phyloP scores from a whole-genome alignment of 2,329 filamentous ascomycete species.

The Pezizomycotina sp. region DNA sequence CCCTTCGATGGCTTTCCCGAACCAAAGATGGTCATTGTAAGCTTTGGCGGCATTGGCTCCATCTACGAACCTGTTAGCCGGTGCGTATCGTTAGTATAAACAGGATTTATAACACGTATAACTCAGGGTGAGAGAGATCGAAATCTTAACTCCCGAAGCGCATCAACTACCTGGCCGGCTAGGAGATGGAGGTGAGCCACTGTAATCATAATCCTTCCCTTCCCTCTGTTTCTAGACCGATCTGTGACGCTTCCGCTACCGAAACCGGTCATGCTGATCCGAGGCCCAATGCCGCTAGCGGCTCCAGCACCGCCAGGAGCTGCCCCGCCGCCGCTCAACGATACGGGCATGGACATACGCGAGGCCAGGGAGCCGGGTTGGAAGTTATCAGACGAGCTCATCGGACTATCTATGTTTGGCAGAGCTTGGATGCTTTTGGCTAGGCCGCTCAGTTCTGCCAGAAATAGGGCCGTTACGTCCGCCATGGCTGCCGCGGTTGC shows the following conservation, averaged over 20 bases:
- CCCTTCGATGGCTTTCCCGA: conserved; percentile 83
- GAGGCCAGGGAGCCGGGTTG: conserved; percentile 33
- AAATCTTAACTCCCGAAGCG: conserved; percentile 46
- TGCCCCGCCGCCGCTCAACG: conserved; percentile 36
- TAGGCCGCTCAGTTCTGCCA: conserved; percentile 59
- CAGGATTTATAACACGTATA: not conserved
- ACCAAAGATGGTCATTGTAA: conserved; percentile 87
- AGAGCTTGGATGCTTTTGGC: conserved; percentile 57
- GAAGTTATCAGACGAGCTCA: conserved; percentile 33
- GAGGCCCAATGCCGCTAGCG: conserved; percentile 20
- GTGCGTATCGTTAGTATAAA: conserved; percentile 2
- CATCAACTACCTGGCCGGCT: conserved; percentile 78
- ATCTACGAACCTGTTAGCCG: conserved; percentile 42
- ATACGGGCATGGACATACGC: conserved; percentile 64
- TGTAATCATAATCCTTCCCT: conserved; percentile 60
- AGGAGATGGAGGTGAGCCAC: conserved; percentile 75
- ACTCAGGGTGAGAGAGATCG: not conserved
- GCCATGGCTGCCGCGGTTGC: conserved; percentile 71
- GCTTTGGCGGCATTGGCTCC: conserved; percentile 60
- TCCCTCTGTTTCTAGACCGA: conserved; percentile 62
- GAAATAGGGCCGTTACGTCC: conserved; percentile 54
- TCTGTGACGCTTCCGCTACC: conserved; percentile 56
- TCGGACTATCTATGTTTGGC: conserved; percentile 63
- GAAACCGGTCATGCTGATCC: conserved; percentile 50
- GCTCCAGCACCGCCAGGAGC: conserved; percentile 44